Evolutionary conservation across 306 rosid species (phyloP), one percentile per base, ranked within the genome.

Genomic region (Citrullus colocynthis): DNA sequence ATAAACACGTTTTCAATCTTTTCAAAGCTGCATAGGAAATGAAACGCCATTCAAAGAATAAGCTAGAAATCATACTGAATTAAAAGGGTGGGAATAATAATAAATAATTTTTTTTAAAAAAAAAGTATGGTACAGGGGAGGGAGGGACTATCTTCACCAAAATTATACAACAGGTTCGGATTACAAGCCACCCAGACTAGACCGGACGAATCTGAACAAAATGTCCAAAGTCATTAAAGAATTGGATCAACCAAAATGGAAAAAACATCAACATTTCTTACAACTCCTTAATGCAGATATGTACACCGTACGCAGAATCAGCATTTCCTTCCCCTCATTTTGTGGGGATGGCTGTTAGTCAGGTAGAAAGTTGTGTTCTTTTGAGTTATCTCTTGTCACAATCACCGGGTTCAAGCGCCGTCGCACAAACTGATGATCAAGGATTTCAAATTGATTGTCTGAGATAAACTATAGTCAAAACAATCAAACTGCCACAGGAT

Each of bases 321-420:
- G 63, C 62, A 51, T 11, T 52, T 74, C 63, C 78, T 74, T 52
- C 78, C 78, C 77, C 77, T 73, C 24, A 70, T 48, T 72, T 72
- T 49, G 44, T 48, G 36, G 60, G 57, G 77, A 72, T 49, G 62
- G 48, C 62, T 36, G 63, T 32, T 6, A 41, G 63, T 74, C 48
- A 74, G 59, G 62, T 54, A 9, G 11, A 74, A 51, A 34, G 34
- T 32, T n/a, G 63, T 60, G 55, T 54, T 52, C 14, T 74, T 30
- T 32, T 34, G 63, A 74, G 41, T 54, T 20, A 18, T 74, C 63
- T 16, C 17, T 34, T 32, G 49, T 15, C 16, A 67, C 74, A 41
- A 67, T 67, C 74, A 18, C 74, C 16, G 18, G 34, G 20, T 18
- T 42, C 57, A 70, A 20, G 6, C 1, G 1, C 74, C 32, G 18